Percentiles rank a stretch among this genome's conserved stretches.
Conservation (phyloP, 129 eudicot species). For the Pulicaria dysenterica region DNA sequence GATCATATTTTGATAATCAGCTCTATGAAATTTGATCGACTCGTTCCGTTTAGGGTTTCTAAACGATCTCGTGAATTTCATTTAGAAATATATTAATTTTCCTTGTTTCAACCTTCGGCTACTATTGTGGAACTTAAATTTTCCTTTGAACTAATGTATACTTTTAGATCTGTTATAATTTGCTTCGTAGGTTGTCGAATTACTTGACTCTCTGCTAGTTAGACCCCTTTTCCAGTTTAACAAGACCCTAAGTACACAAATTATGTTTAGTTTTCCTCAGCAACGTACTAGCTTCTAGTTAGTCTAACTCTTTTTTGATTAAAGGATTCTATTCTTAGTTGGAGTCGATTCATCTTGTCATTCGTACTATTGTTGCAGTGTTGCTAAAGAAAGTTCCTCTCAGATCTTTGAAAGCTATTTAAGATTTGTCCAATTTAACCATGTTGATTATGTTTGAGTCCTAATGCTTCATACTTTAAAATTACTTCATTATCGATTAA, state of each 20-base stretch:
- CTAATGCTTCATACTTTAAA: too few relatives aligned
- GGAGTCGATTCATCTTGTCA: neutral
- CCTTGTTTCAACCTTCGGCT: neutral
- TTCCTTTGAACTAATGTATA: neutral
- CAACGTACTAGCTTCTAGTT: neutral
- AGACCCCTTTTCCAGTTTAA: neutral
- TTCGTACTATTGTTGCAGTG: neutral
- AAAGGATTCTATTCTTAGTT: neutral
- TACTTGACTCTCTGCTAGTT: neutral
- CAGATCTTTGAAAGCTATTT: neutral
- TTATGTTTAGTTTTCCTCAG: neutral
- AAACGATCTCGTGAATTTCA: neutral
- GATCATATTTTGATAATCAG: conserved; percentile 11
- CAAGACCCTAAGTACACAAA: neutral
- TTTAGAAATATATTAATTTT: neutral
- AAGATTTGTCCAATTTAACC: neutral
- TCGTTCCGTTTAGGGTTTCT: neutral
- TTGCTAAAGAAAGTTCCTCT: neutral
- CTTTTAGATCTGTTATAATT: conserved; percentile 26
- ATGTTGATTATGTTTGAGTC: too few relatives aligned
- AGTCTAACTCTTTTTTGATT: neutral
- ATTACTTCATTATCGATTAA: too few relatives aligned
- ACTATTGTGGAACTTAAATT: neutral
- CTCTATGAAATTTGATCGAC: neutral
- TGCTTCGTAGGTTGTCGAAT: neutral